phyloP scores from a whole-genome alignment of 2,329 filamentous ascomycete species.

The Venturia pyrina region DNA sequence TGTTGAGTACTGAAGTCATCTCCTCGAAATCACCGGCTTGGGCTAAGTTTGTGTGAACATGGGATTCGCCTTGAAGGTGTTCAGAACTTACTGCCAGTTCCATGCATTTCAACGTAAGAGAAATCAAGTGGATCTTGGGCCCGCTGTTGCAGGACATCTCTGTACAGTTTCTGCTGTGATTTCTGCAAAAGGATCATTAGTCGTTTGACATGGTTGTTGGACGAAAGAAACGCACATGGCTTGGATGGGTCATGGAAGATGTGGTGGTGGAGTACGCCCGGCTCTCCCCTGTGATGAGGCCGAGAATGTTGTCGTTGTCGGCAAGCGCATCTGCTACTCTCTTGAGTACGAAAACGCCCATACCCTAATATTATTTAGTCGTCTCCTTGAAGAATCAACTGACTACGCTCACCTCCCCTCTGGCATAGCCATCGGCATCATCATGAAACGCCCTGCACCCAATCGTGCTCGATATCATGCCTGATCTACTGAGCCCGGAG shows the following conservation, averaged over 20 bases:
- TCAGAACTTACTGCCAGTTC: constrained; percentile 18
- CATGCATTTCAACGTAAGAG: constrained; percentile 23
- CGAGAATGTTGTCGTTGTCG: constrained; percentile 11
- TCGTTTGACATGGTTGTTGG: constrained; percentile 12
- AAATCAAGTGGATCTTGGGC: constrained; percentile 14
- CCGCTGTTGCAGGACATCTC: constrained; percentile 13
- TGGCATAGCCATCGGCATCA: constrained; percentile 3
- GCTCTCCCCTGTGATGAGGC: constrained; percentile 10
- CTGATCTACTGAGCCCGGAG: constrained; percentile 17
- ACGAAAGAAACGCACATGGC: constrained; percentile 14
- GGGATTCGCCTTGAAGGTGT: too few relatives aligned
- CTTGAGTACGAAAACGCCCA: constrained; percentile 11
- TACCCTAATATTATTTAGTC: background rate
- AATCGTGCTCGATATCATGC: constrained; percentile 20
- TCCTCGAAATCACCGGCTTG: constrained; percentile 21
- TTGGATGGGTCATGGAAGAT: constrained; percentile 21
- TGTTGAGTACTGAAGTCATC: constrained; percentile 16
- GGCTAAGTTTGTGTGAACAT: background rate
- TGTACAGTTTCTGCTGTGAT: constrained; percentile 10
- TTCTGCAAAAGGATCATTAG: too few relatives aligned
- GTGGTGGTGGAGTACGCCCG: constrained; percentile 14
- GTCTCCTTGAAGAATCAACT: too few relatives aligned
- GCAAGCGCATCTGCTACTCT: constrained; percentile 8
- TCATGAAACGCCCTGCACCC: constrained; percentile 12
- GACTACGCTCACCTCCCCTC: background rate